A percentile compares a stretch with the other conserved stretches of the same genome.
These are phyloP conservation scores for Crithidia bombi DNA, from an alignment of 208 protist genomes.

Conservation along the genomic window DNA sequence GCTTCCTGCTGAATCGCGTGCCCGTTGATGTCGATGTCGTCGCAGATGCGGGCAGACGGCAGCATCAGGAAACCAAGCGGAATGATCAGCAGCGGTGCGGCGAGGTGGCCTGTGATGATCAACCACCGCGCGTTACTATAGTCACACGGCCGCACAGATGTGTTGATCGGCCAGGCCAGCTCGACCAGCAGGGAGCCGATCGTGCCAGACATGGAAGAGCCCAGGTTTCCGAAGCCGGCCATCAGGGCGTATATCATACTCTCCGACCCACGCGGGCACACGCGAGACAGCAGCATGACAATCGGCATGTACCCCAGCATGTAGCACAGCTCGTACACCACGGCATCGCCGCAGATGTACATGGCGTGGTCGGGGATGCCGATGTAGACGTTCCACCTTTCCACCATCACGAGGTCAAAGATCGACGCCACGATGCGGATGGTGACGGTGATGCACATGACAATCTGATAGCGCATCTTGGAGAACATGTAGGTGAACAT, in stretches of 20 bases:
- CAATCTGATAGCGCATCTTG: slow-evolving; percentile 47
- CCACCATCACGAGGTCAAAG: slow-evolving; percentile 78
- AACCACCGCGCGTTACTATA: slow-evolving; percentile 70
- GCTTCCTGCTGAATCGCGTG: slow-evolving; percentile 23
- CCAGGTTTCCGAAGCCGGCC: slow-evolving; percentile 83
- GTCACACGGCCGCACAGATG: slow-evolving; percentile 54
- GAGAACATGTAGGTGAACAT: slow-evolving; percentile 49
- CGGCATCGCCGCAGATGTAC: slow-evolving; percentile 71
- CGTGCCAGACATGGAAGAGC: slow-evolving; percentile 40
- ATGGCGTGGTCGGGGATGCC: slow-evolving; percentile 67
- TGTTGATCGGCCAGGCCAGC: slow-evolving; percentile 45
- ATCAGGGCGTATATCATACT: slow-evolving; percentile 82
- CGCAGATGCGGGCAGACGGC: slow-evolving; percentile 61
- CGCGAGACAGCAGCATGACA: slow-evolving; percentile 75
- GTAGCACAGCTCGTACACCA: slow-evolving; percentile 65
- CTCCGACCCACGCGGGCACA: slow-evolving; percentile 84
- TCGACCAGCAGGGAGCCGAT: slow-evolving; percentile 69
- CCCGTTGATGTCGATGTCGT: slow-evolving; percentile 57
- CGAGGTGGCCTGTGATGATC: slow-evolving; percentile 60
- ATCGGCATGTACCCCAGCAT: slow-evolving; percentile 79
- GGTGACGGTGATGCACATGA: slow-evolving; percentile 59
- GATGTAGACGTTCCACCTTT: slow-evolving; percentile 69
- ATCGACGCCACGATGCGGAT: slow-evolving; percentile 50
- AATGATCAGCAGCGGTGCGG: slow-evolving; percentile 55
- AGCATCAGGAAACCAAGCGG: slow-evolving; percentile 67